These are phyloP conservation scores for Euphorbia celastroides DNA, from an alignment of 441 rosid species.

Conservation along the genomic window DNA sequence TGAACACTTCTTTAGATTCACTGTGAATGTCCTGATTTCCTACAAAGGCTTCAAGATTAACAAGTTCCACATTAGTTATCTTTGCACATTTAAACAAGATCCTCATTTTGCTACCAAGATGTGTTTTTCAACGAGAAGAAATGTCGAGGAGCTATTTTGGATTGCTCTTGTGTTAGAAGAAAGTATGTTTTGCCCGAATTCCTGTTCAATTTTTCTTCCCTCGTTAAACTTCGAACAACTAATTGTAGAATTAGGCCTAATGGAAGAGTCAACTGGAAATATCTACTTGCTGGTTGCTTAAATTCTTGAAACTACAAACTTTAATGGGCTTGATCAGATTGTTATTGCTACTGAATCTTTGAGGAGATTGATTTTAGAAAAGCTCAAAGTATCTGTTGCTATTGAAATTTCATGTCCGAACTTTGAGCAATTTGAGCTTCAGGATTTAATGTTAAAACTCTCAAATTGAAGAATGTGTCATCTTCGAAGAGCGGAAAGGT, in stretches of 20 bases:
- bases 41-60: background rate
- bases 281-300: conserved; percentile 3
- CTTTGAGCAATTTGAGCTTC: no score
- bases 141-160: background rate
- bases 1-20: background rate
- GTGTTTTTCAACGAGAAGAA: background rate
- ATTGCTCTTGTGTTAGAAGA: background rate
- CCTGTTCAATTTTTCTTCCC: background rate
- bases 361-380: background rate
- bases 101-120: background rate
- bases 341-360: background rate
- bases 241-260: background rate
- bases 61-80: background rate
- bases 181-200: background rate
- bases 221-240: background rate
- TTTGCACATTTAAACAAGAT: background rate
- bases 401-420: background rate
- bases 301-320: conserved; percentile 11
- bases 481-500: no score
- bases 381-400: background rate
- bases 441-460: background rate
- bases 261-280: conserved; percentile 13
- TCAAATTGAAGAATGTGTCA: background rate
- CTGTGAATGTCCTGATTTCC: background rate
- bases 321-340: background rate